Evolutionary conservation across 176 grass and related monocot genomes (phyloP).

Genomic region (Calamus simplicifolius): DNA sequence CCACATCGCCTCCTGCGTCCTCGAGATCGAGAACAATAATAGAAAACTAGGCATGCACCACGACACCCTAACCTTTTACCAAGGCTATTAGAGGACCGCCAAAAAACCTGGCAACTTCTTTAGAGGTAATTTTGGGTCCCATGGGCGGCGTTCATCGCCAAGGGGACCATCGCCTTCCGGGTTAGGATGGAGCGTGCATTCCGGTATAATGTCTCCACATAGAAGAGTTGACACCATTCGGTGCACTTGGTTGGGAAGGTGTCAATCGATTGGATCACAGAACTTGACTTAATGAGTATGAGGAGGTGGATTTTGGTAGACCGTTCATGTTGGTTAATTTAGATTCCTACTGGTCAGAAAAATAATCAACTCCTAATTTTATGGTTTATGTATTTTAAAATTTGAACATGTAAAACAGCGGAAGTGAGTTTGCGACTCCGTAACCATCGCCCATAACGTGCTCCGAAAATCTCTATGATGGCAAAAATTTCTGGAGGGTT

Average conservation of each 20-base stretch:
- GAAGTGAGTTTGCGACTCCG: too few relatives aligned
- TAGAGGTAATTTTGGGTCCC: not conserved
- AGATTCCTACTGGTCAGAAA: too few relatives aligned
- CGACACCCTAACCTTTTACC: slow-evolving; percentile 12
- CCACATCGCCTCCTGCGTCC: not conserved
- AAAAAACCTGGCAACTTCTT: not conserved
- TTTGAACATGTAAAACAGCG: too few relatives aligned
- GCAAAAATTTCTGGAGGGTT: too few relatives aligned
- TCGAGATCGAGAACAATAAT: slow-evolving; percentile 3
- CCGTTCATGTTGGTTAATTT: too few relatives aligned
- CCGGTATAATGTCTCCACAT: slow-evolving; percentile 1
- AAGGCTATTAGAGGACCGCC: slow-evolving; percentile 11
- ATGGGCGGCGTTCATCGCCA: too few relatives aligned
- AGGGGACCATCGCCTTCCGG: not conserved
- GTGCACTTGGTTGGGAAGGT: not conserved
- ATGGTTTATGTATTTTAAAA: too few relatives aligned
- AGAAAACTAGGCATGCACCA: slow-evolving; percentile 1
- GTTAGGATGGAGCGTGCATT: not conserved
- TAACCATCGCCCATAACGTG: too few relatives aligned
- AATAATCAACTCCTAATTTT: too few relatives aligned
- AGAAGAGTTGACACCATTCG: not conserved
- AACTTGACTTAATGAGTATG: too few relatives aligned
- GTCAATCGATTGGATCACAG: not conserved
- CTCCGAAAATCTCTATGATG: too few relatives aligned
- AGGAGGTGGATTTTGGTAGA: too few relatives aligned